A percentile compares a stretch with the other conserved stretches of the same genome.
Conservation (phyloP, 1,284 basidiomycete genomes). For the Rhodotorula sp. region DNA sequence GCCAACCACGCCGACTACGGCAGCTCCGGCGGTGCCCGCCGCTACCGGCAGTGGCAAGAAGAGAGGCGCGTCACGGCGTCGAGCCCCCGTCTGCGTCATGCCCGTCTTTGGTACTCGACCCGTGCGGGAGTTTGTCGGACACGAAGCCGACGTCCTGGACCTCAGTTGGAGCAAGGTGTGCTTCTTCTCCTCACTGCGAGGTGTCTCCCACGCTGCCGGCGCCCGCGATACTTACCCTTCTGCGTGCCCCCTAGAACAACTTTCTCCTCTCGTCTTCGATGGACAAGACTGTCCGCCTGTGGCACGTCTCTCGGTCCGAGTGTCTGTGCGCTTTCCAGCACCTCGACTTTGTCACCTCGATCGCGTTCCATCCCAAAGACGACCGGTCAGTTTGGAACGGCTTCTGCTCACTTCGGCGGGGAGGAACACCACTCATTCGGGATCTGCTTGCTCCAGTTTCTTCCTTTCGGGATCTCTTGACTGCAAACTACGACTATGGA, state of each 20-base stretch:
- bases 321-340: conserved; percentile 51
- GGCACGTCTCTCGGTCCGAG: conserved; percentile 49
- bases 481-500: conserved; percentile 51
- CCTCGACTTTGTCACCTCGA: conserved; percentile 50
- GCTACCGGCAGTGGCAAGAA: not conserved
- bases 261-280: conserved; percentile 51
- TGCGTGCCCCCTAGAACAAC: conserved; percentile 43
- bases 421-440: not conserved
- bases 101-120: conserved; percentile 44
- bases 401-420: not conserved
- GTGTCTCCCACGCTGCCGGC: not conserved
- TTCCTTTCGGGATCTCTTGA: conserved; percentile 51
- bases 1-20: conserved; percentile 1
- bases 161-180: conserved; percentile 50
- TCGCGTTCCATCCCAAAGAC: conserved; percentile 49
- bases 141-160: conserved; percentile 50
- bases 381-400: conserved; percentile 41
- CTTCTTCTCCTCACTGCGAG: not conserved
- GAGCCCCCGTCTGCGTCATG: conserved; percentile 14
- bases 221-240: not conserved
- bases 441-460: conserved; percentile 37
- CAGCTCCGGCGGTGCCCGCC: not conserved
- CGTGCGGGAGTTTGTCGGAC: conserved; percentile 46
- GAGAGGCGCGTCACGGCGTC: not conserved
- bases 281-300: conserved; percentile 52